Percentiles rank a stretch among this genome's conserved stretches.
Evolutionary conservation across 805 yeast genomes (phyloP).

Genomic region (Metschnikowia santaceciliae): DNA sequence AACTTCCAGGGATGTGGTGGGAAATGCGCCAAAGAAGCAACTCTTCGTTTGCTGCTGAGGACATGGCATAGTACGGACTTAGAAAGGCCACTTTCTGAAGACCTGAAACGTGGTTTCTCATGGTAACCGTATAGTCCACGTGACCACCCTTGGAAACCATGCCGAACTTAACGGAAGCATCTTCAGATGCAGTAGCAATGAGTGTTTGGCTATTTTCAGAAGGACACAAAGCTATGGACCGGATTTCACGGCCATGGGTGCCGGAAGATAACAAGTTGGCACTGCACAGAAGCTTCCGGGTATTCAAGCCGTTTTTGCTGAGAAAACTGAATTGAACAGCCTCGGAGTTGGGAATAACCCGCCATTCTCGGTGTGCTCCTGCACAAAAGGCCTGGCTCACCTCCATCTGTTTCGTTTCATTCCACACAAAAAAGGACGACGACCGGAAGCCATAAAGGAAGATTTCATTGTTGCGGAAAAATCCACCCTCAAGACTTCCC

Average conservation of each 20-base stretch:
- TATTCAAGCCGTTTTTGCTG: conserved; percentile 45
- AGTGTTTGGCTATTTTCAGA: conserved; percentile 29
- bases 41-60: conserved; percentile 85
- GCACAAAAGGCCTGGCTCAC: conserved; percentile 74
- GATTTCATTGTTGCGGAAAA: conserved; percentile 40
- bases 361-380: conserved; percentile 89
- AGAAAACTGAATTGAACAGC: conserved; percentile 50
- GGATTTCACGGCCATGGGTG: conserved; percentile 87
- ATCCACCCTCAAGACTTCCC: conserved; percentile 81
- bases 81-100: conserved; percentile 70
- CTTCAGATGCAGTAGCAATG: conserved; percentile 83
- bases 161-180: conserved; percentile 69
- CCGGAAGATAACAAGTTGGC: conserved; percentile 48
- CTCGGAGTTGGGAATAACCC: conserved; percentile 27
- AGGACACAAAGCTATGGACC: conserved; percentile 62
- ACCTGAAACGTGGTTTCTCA: conserved; percentile 85
- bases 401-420: conserved; percentile 73
- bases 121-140: conserved; percentile 51
- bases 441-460: conserved; percentile 81
- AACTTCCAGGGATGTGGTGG: conserved; percentile 28
- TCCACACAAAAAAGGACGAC: conserved; percentile 72
- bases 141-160: conserved; percentile 37
- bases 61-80: conserved; percentile 41
- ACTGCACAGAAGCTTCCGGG: conserved; percentile 24
- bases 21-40: conserved; percentile 71